Percentiles rank a stretch among this genome's conserved stretches.
Evolutionary conservation across 306 rosid species (phyloP).

Genomic region (Trichosanthes cucumerina): DNA sequence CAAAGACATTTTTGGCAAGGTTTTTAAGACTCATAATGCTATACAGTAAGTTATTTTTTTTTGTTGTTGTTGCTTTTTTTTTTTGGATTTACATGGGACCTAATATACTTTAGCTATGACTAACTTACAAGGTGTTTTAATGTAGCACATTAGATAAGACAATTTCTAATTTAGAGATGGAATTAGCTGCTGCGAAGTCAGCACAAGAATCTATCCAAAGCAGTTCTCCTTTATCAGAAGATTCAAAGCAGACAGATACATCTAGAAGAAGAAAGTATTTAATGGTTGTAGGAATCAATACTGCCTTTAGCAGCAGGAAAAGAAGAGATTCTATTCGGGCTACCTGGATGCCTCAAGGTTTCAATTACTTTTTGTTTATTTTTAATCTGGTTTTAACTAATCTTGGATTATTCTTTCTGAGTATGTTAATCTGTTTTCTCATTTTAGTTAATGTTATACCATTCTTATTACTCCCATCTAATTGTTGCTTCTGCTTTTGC

Average conservation of each 20-base stretch:
- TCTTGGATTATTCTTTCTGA: not conserved
- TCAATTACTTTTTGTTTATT: conserved; percentile 3
- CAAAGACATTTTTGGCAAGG: conserved; percentile 47
- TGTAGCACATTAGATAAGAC: conserved; percentile 81
- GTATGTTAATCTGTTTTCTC: not conserved
- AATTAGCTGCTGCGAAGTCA: conserved; percentile 83
- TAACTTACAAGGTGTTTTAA: conserved; percentile 2
- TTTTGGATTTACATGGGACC: not conserved
- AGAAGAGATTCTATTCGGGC: conserved; percentile 97
- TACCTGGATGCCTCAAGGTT: conserved; percentile 99
- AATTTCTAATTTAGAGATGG: conserved; percentile 90
- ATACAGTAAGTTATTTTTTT: conserved; percentile 38
- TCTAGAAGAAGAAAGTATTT: conserved; percentile 61
- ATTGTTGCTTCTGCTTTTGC: conserved; percentile 25
- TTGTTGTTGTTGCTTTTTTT: not conserved
- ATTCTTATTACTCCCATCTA: conserved; percentile 10
- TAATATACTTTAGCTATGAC: not conserved
- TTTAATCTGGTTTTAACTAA: not conserved
- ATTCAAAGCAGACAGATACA: conserved; percentile 32
- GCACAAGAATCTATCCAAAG: conserved; percentile 66
- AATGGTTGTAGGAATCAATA: conserved; percentile 89
- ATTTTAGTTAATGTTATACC: not conserved
- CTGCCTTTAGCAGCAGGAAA: conserved; percentile 97
- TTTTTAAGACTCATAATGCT: conserved; percentile 59
- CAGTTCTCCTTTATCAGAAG: conserved; percentile 64